phyloP scores from a whole-genome alignment of 768 basidiomycete species.

The Agaricus blazei region DNA sequence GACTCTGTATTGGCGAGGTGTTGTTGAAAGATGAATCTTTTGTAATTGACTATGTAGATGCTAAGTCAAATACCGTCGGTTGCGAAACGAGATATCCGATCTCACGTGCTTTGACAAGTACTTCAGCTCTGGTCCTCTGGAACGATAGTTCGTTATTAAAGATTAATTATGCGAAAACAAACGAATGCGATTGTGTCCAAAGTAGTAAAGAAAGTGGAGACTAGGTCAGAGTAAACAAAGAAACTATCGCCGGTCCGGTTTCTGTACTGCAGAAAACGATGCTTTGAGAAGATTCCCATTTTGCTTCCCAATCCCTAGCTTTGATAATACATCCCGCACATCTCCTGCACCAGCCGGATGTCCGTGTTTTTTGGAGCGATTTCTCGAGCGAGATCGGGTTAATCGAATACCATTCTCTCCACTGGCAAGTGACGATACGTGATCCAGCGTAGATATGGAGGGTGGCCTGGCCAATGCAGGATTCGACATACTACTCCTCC shows the following conservation, averaged over 20 bases:
- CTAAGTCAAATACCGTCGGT: not conserved
- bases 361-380: conserved; percentile 38
- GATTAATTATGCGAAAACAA: not conserved
- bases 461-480: conserved; percentile 62
- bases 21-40: too few species aligned
- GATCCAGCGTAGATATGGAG: conserved; percentile 75
- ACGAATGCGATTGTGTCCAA: not conserved
- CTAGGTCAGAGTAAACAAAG: not conserved
- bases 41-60: not conserved
- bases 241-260: conserved; percentile 8
- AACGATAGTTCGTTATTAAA: not conserved
- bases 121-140: not conserved
- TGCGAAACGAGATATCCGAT: not conserved
- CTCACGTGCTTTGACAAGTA: conserved; percentile 1
- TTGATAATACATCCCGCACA: conserved; percentile 77
- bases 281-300: conserved; percentile 60
- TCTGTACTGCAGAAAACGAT: conserved; percentile 52
- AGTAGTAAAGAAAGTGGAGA: not conserved
- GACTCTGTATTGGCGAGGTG: too few species aligned
- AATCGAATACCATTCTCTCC: conserved; percentile 32
- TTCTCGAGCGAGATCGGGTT: conserved; percentile 48
- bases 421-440: conserved; percentile 46
- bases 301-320: conserved; percentile 78
- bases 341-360: conserved; percentile 54
- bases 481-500: conserved; percentile 79